Base-by-base conservation (phyloP, 768 basidiomycete genomes). In the Podaxis rugospora region DNA sequence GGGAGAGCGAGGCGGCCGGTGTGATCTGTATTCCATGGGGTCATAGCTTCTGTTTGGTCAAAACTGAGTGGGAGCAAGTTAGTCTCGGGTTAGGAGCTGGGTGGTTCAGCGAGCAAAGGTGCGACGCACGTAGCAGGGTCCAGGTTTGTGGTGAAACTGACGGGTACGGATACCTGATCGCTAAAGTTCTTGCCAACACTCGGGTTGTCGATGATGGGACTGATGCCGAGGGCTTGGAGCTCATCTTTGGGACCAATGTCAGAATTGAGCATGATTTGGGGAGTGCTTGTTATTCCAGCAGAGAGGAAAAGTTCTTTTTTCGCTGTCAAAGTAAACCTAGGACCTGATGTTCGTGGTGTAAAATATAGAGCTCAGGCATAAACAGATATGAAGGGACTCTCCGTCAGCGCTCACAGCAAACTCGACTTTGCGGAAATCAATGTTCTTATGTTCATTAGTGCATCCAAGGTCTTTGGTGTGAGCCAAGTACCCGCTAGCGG, bases 401-500 rank as follows among this genome's bases (percentile, higher is more conserved):
- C 64, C 61, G 23, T 27, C 54, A n/a, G 44, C 16, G 14, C 39
- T 62, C 3, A 32, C 21, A 1, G 59, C 53, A 13, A 62, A 14
- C 23, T 65, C 64, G 32, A 63, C 62, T 23, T 35, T 61, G 21
- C 64, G 54, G 39, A 65, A 49, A 36, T 57, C 62, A 18, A 13
- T 27, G 10, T 16, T 42, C 5, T 28, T 39, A 27, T 16, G 11
- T 32, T 32, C 32, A 3, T 13, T 40, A 14, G 39, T 40, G 39
- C 4, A 42, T 42, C 40, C 40, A 42, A 69, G 58, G n/a, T 73
- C 63, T 46, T 71, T 66, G 5, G 73, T 57, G 0, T 63, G 56
- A 2, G 61, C 61, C 16, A 71, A 63, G 55, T 71, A 71, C 3
- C 65, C 57, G 1, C 65, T 69, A 2, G 70, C 67, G 7, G 70